Percentiles rank a stretch among this genome's conserved stretches.
These are phyloP conservation scores for Spizellomyces punctatus DNA, from an alignment of 192 early-diverging fungal genomes.

Conservation along the genomic window DNA sequence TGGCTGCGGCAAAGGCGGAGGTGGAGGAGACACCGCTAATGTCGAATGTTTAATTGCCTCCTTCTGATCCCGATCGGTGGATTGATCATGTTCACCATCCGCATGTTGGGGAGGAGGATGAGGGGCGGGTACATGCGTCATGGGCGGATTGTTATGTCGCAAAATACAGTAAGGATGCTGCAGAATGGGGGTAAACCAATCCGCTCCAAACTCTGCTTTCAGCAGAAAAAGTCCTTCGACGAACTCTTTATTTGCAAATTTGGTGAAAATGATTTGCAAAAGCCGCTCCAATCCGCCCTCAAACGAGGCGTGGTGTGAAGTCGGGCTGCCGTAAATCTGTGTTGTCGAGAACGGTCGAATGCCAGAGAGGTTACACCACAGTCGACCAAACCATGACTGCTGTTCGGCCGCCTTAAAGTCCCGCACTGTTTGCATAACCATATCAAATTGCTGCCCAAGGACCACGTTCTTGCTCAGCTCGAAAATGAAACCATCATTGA, in stretches of 20 bases:
- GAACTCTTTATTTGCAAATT: constrained; percentile 54
- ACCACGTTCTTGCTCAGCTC: constrained; percentile 50
- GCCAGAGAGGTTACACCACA: constrained; percentile 47
- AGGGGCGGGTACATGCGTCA: background rate
- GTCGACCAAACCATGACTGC: constrained; percentile 48
- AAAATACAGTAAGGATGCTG: constrained; percentile 58
- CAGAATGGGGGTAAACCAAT: constrained; percentile 62
- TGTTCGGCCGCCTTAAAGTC: constrained; percentile 45
- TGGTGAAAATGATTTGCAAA: constrained; percentile 52
- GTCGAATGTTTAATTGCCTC: background rate
- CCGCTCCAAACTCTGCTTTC: constrained; percentile 59
- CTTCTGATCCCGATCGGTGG: background rate
- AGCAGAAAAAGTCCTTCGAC: constrained; percentile 55
- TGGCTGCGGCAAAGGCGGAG: background rate
- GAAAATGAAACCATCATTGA: constrained; percentile 49
- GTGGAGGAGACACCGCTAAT: background rate
- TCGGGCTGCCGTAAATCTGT: constrained; percentile 25
- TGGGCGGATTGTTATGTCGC: constrained; percentile 40
- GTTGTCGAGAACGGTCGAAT: constrained; percentile 46
- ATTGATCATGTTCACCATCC: constrained; percentile 8
- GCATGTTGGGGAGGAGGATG: background rate
- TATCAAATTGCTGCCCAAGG: constrained; percentile 46
- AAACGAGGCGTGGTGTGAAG: constrained; percentile 11
- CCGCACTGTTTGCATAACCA: constrained; percentile 41
- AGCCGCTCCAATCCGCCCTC: constrained; percentile 52